Base-by-base conservation (phyloP, 805 yeast genomes). In the Sungouiozyma ichnusensis region DNA sequence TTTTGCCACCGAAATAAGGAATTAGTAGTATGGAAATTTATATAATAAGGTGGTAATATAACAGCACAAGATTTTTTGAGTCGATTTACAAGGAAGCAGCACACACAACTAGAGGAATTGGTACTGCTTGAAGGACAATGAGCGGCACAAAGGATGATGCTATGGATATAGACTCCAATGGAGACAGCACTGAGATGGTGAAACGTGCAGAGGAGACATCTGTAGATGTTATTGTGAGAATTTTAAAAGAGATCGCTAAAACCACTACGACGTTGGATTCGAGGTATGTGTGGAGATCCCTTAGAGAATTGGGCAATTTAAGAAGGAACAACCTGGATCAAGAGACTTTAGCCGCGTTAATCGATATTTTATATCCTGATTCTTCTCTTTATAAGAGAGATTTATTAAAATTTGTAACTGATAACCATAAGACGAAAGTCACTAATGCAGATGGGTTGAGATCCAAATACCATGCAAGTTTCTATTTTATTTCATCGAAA, bases 251-350 rank as follows among this genome's bases (percentile, higher is more conserved):
- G 32, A 55, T 64, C 16, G 48, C 64, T 14, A 80, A 80, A 62
- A 81, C 88, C 3, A 81, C 81, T 9, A 60, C 74, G 37, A 77
- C 77, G 42, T 77, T 79, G 59, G 98, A 92, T 63, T 85, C 94
- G 50, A 76, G 97, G 50, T 85, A 82, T 64, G 77, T 92, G 37
- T 74, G 90, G 62, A 84, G 83, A 57, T 88, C 85, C 17, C 74
- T 92, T 49, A 79, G 95, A 48, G 94, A 85, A 48, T 69, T 88
- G 53, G 84, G 88, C 6, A 68, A 77, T 2, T 68, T 90, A 48
- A 77, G 97, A 65, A 73, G 79, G 44, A 69, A 73, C 33, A 20
- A 20, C 3, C 65, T 88, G 47, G 73, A 71, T 42, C 69, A 69
- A 11, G 72, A 68, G 13, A 69, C 76, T 9, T 67, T 92, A 45